phyloP scores from a whole-genome alignment of 2,329 filamentous ascomycete genomes.

The Trichoderma sp. region DNA sequence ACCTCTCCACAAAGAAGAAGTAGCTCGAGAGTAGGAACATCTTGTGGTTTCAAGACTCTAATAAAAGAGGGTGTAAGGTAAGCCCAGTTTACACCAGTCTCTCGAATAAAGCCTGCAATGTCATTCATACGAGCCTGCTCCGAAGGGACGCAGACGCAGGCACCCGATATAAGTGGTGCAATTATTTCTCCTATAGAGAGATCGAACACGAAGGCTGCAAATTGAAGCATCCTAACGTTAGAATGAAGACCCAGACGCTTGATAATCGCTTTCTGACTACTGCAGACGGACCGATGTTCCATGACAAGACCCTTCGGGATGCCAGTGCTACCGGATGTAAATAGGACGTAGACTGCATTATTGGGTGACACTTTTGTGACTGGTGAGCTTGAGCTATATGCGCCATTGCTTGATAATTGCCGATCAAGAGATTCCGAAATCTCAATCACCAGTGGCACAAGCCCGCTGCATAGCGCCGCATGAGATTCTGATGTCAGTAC shows the following conservation, averaged over 20 bases:
- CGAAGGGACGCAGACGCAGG: constrained; percentile 10
- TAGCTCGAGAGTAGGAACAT: constrained; percentile 13
- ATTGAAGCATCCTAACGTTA: constrained; percentile 9
- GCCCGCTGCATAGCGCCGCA: not conserved
- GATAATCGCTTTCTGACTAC: constrained; percentile 6
- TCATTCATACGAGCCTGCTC: constrained; percentile 3
- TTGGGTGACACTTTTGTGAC: not conserved
- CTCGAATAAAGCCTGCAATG: constrained; percentile 6
- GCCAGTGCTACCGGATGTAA: constrained; percentile 31
- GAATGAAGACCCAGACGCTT: not conserved
- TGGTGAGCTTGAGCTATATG: not conserved
- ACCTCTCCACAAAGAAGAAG: constrained; percentile 24
- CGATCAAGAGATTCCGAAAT: not conserved
- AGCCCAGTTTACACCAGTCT: constrained; percentile 9
- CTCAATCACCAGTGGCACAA: not conserved
- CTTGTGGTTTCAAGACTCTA: not conserved
- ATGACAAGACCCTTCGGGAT: constrained; percentile 29
- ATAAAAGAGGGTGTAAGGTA: not conserved
- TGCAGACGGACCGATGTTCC: constrained; percentile 24
- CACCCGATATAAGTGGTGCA: constrained; percentile 12
- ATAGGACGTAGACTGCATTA: constrained; percentile 27
- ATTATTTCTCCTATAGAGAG: constrained; percentile 14
- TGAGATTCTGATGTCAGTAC: not conserved
- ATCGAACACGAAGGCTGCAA: constrained; percentile 13
- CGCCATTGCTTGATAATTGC: not conserved